Conservation (phyloP, 75 land plant genomes). For the Cupressus sempervirens region DNA sequence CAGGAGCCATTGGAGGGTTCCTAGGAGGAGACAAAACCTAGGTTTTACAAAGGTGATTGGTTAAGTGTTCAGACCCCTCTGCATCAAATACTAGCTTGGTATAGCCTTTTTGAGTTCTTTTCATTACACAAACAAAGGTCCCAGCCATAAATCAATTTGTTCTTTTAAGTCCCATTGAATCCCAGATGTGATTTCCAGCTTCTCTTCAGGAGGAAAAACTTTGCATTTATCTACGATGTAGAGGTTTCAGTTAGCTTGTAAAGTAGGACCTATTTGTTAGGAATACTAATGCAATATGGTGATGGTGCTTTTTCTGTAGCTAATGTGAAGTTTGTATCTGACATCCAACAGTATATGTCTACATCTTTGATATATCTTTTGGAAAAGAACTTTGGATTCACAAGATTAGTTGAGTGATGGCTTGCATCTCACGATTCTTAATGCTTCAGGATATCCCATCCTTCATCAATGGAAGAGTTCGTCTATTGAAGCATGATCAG, state of each 20-base stretch:
- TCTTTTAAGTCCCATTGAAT: neutral
- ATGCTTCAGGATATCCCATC: slow-evolving; percentile 33
- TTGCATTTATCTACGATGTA: neutral
- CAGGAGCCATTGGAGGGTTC: too few species aligned
- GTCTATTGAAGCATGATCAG: slow-evolving; percentile 52
- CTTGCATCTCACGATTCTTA: neutral
- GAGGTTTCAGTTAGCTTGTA: neutral
- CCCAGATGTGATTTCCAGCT: neutral
- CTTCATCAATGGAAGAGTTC: slow-evolving; percentile 41
- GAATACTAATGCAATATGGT: neutral
- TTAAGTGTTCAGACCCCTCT: too few species aligned
- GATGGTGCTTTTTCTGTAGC: neutral
- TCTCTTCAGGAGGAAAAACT: neutral
- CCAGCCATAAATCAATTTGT: neutral
- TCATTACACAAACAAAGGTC: neutral
- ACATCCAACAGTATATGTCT: neutral
- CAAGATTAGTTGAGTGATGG: neutral
- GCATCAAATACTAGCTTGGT: neutral
- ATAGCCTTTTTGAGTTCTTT: neutral
- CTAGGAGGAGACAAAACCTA: too few species aligned
- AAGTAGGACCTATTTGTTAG: neutral
- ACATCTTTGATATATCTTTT: neutral
- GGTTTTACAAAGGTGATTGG: too few species aligned
- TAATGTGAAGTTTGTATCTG: neutral
- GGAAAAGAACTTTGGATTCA: neutral